Base-by-base conservation (phyloP, 805 yeast species). In the Ogataea neopini region DNA sequence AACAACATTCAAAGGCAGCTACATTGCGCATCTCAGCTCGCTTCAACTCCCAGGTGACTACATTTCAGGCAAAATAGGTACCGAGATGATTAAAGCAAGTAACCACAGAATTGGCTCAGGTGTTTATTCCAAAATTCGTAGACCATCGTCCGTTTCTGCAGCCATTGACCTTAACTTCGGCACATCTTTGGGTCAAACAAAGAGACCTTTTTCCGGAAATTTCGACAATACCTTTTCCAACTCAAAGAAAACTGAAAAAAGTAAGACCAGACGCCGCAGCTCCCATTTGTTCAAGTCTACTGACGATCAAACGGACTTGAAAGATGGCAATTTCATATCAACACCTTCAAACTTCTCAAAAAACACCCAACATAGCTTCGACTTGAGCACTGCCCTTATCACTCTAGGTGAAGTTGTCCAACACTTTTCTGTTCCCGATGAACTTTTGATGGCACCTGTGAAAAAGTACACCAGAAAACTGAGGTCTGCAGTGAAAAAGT, bases 401-500 rank as follows among this genome's bases (percentile, higher is more conserved):
- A 51, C 56, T 4, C 34, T 64, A 3, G 42, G 44, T 10, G 59
- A 61, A 29, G 50, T 58, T n/a, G 43, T 43, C 14, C 17, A 47
- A 15, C 63, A 62, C 41, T 61, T 63, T 35, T 53, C 52, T 14
- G 36, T 64, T 17, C 67, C 69, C 0, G 50, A 55, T 41, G 61
- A 58, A 19, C 43, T 59, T 6, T 36, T 49, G 1, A 38, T 47
- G 30, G 54, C 50, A 7, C 64, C 66, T 1, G 54, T 57, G 2
- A 55, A 51, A 26, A 48, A 52, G 17, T 40, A 62, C 15, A 50
- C 49, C 28, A 48, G 50, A 14, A 39, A 49, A 17, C 30, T 61
- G 22, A 53, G 45, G 28, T 30, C 45, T 4, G 48, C 53, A 3
- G 34, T 61, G 11, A 56, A 51, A 30, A 49, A 35, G 14, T 22